These are phyloP conservation scores for Mycena albidolilacea DNA, from an alignment of 768 basidiomycete species.

Conservation along the genomic window DNA sequence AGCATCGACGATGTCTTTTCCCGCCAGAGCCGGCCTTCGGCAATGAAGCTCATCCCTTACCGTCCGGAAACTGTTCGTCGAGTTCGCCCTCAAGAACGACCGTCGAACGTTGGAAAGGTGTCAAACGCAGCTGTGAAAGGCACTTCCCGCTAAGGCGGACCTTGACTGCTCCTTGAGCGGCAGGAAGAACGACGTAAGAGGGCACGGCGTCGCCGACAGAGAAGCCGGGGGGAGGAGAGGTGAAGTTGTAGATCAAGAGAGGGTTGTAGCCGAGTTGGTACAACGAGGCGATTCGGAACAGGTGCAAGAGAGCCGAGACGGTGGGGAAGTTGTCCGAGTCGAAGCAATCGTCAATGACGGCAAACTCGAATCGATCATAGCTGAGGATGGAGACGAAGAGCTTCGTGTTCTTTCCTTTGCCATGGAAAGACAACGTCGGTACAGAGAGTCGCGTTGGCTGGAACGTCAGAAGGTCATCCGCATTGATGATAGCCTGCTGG, in stretches of 20 bases:
- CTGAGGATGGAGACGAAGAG: constrained; percentile 33
- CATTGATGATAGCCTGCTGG: constrained; percentile 34
- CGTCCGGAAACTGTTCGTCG: constrained; percentile 22
- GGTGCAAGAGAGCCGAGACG: constrained; percentile 32
- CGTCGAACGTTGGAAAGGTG: constrained; percentile 30
- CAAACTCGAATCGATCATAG: constrained; percentile 26
- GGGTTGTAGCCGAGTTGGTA: constrained; percentile 34
- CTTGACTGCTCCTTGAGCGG: background rate
- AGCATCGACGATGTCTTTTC: constrained; percentile 27
- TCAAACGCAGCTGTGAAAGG: constrained; percentile 27
- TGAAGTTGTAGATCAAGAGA: constrained; percentile 29
- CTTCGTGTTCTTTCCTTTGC: constrained; percentile 28
- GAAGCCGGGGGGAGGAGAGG: constrained; percentile 24
- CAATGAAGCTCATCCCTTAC: constrained; percentile 24
- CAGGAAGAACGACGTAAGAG: constrained; percentile 24
- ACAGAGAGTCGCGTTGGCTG: constrained; percentile 33
- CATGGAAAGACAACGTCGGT: constrained; percentile 33
- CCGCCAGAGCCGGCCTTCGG: constrained; percentile 24
- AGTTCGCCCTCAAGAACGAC: constrained; percentile 31
- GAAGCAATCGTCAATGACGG: constrained; percentile 32
- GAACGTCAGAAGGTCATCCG: constrained; percentile 26
- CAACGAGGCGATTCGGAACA: constrained; percentile 26
- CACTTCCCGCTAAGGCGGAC: constrained; percentile 21
- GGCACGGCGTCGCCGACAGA: constrained; percentile 28
- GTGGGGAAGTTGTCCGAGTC: constrained; percentile 16